Percentiles rank a stretch among this genome's conserved stretches.
Evolutionary conservation across 2,329 filamentous ascomycete species (phyloP).

Genomic region (Fusarium palustre): DNA sequence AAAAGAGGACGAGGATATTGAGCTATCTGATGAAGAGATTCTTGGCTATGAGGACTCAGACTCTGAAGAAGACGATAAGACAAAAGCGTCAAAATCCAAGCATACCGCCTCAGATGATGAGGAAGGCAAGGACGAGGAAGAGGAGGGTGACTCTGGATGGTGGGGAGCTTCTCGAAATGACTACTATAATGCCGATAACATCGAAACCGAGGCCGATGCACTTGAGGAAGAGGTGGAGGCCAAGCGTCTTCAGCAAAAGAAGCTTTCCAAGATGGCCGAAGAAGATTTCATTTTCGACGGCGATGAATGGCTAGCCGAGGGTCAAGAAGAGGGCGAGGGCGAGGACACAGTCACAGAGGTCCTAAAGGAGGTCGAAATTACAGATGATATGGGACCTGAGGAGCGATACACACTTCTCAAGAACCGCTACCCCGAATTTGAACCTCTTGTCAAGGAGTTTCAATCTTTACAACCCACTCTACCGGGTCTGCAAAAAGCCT

Average conservation of each 20-base stretch:
- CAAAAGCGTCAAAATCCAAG: constrained; percentile 49
- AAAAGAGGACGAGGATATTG: constrained; percentile 76
- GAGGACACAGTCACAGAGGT: constrained; percentile 82
- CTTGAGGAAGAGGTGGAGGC: constrained; percentile 94
- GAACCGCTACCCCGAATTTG: constrained; percentile 90
- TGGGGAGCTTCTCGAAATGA: constrained; percentile 92
- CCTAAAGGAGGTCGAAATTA: constrained; percentile 85
- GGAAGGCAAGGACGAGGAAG: constrained; percentile 64
- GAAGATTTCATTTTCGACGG: constrained; percentile 95
- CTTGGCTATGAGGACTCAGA: constrained; percentile 62
- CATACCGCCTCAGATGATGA: constrained; percentile 63
- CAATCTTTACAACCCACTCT: constrained; percentile 76
- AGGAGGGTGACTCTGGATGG: constrained; percentile 72
- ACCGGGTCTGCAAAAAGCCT: constrained; percentile 67
- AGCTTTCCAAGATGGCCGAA: constrained; percentile 87
- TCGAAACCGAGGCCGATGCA: constrained; percentile 75
- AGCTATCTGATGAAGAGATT: constrained; percentile 72
- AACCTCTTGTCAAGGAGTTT: constrained; percentile 85
- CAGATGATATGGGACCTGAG: constrained; percentile 79
- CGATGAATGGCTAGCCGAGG: constrained; percentile 79
- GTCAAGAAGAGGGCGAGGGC: constrained; percentile 62
- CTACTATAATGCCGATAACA: constrained; percentile 89
- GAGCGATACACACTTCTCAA: constrained; percentile 82
- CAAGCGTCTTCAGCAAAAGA: constrained; percentile 88
- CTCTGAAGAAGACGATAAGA: constrained; percentile 60